Conservation (phyloP, 139 green algal genomes). For the Tetraselmis chui region DNA sequence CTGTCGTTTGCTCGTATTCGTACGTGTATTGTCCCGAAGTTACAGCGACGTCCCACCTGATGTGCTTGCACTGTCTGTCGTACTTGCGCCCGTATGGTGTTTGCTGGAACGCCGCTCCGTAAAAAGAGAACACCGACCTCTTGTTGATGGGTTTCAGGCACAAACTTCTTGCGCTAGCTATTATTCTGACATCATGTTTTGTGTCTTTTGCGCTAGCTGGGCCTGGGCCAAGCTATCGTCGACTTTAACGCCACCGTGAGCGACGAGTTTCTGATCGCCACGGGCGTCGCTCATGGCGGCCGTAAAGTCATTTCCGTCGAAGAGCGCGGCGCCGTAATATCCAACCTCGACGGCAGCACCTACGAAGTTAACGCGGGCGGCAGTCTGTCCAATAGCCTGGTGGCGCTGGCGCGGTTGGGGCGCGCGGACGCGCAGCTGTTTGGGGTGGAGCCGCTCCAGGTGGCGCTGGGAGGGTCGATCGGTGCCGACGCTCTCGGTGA, state of each 20-base stretch:
- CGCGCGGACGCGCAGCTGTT: constrained; percentile 15
- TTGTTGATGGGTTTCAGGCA: too few relatives aligned
- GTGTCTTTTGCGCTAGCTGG: too few relatives aligned
- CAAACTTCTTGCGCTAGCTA: too few relatives aligned
- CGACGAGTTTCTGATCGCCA: constrained; percentile 31
- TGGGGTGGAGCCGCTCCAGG: constrained; percentile 25
- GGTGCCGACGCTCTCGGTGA: constrained; percentile 64
- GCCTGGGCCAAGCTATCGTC: constrained; percentile 62
- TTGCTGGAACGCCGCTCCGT: too few relatives aligned
- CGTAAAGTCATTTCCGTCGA: constrained; percentile 34
- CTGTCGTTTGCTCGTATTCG: background rate
- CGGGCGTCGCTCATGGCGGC: constrained; percentile 43
- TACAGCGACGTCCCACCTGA: background rate
- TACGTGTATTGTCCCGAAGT: background rate
- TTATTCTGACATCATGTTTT: too few relatives aligned
- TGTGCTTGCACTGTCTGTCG: background rate
- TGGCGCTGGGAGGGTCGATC: constrained; percentile 62
- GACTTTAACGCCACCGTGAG: constrained; percentile 41
- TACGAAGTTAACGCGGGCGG: constrained; percentile 73
- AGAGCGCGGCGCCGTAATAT: constrained; percentile 18
- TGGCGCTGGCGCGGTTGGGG: constrained; percentile 65
- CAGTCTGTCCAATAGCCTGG: constrained; percentile 84
- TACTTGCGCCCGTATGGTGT: background rate
- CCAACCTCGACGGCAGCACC: constrained; percentile 7
- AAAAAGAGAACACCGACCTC: too few relatives aligned